Percentiles rank a stretch among this genome's conserved stretches.
Conservation (phyloP, 441 rosid species). For the Populus hybrid region DNA sequence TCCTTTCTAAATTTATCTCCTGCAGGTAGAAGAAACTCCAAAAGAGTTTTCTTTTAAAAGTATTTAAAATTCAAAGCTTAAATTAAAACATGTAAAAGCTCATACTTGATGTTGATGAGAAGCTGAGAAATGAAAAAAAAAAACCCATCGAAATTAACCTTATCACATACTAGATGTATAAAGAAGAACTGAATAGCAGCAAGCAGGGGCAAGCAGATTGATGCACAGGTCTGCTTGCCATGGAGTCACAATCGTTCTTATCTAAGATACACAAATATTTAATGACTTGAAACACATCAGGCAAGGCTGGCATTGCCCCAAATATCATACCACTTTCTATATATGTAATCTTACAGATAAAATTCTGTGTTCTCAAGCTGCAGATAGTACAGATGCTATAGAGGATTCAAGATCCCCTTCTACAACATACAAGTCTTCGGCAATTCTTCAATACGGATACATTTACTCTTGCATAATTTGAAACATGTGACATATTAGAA, state of each 20-base stretch:
- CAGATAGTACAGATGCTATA: neutral
- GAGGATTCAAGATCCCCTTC: neutral
- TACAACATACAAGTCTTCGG: neutral
- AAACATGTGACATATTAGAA: neutral
- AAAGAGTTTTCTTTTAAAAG: neutral
- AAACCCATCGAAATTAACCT: too few relatives aligned
- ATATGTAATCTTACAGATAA: neutral
- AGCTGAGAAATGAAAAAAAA: too few relatives aligned
- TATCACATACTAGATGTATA: too few relatives aligned
- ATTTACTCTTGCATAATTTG: neutral
- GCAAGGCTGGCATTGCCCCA: neutral
- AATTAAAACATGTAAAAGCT: neutral
- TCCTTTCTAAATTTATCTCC: too few relatives aligned
- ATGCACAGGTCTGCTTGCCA: neutral
- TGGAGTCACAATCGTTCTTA: neutral
- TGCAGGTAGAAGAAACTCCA: neutral
- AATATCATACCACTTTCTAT: neutral
- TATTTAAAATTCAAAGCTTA: neutral
- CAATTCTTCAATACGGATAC: neutral
- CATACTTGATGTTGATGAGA: neutral
- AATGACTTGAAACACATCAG: neutral
- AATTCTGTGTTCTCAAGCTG: neutral
- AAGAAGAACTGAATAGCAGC: too few relatives aligned
- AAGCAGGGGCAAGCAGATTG: neutral
- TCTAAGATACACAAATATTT: neutral